Percentiles rank a stretch among this genome's conserved stretches.
phyloP scores from a whole-genome alignment of 2,329 filamentous ascomycete genomes.

The Paraconiothyrium sp. region DNA sequence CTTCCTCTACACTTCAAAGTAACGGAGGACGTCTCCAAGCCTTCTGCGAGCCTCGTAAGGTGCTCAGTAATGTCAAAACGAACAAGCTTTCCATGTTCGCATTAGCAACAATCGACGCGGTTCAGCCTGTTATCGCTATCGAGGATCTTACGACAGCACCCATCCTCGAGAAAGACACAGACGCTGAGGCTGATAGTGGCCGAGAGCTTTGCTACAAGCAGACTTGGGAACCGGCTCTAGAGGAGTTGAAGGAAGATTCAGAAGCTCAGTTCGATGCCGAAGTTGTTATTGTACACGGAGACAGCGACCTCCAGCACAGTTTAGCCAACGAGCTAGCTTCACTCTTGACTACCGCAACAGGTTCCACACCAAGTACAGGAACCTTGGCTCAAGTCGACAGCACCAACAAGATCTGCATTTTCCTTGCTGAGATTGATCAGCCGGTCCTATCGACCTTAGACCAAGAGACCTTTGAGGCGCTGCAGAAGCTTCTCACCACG shows the following conservation, averaged over 20 bases:
- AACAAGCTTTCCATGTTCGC: conserved; percentile 38
- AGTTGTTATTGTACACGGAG: conserved; percentile 11
- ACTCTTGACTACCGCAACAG: neutral
- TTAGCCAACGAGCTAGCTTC: conserved; percentile 5
- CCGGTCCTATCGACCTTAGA: conserved; percentile 19
- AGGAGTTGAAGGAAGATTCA: neutral
- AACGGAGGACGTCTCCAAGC: conserved; percentile 24
- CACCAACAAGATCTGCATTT: conserved; percentile 22
- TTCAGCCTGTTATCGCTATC: conserved; percentile 30
- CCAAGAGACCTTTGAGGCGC: conserved; percentile 15
- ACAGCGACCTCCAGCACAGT: neutral
- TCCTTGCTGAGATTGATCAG: conserved; percentile 22
- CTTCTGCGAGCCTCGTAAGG: conserved; percentile 22
- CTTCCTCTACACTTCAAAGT: conserved; percentile 14
- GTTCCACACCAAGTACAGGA: neutral
- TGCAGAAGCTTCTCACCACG: conserved; percentile 20
- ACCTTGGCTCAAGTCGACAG: conserved; percentile 13
- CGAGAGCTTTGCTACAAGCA: conserved; percentile 43
- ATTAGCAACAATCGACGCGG: conserved; percentile 11
- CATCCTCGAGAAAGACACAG: conserved; percentile 26
- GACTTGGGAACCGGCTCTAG: conserved; percentile 32
- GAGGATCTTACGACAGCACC: conserved; percentile 35
- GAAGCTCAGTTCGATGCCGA: conserved; percentile 9
- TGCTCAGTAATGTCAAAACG: conserved; percentile 23
- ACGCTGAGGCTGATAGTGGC: conserved; percentile 14